A percentile compares a stretch with the other conserved stretches of the same genome.
These are phyloP conservation scores for Calonectria hongkongensis DNA, from an alignment of 2,329 filamentous ascomycete species.

Conservation along the genomic window DNA sequence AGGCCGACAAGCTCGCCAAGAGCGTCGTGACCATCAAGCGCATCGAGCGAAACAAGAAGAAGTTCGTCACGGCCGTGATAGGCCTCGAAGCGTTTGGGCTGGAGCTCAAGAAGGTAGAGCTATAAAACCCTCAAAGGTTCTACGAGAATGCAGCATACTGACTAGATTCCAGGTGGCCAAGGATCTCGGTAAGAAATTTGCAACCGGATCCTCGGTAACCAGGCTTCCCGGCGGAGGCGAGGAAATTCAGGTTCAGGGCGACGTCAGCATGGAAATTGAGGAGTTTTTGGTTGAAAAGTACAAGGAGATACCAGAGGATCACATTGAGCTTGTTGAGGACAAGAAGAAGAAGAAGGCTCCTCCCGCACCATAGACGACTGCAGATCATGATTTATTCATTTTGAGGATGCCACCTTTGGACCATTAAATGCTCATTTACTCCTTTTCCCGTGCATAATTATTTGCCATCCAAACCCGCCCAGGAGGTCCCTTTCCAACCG, in stretches of 20 bases:
- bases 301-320: constrained; percentile 92
- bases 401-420: constrained; percentile 43
- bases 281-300: constrained; percentile 94
- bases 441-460: constrained; percentile 40
- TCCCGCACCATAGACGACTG: constrained; percentile 44
- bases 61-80: constrained; percentile 94
- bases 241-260: constrained; percentile 98
- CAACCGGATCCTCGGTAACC: constrained; percentile 93
- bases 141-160: constrained; percentile 35
- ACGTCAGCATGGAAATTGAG: constrained; percentile 94
- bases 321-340: constrained; percentile 95
- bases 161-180: constrained; percentile 78
- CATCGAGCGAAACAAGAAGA: constrained; percentile 98
- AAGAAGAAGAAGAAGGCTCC: constrained; percentile 85
- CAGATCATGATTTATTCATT: constrained; percentile 44
- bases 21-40: constrained; percentile 94
- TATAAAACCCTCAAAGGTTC: constrained; percentile 6
- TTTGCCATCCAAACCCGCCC: constrained; percentile 41
- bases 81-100: constrained; percentile 93
- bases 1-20: constrained; percentile 87
- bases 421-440: constrained; percentile 50
- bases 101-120: constrained; percentile 87
- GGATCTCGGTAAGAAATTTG: constrained; percentile 99
- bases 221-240: constrained; percentile 90
- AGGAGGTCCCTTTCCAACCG: constrained; percentile 40